These are phyloP conservation scores for Candida glucosophila DNA, from an alignment of 1,139 yeast genomes.

Conservation along the genomic window DNA sequence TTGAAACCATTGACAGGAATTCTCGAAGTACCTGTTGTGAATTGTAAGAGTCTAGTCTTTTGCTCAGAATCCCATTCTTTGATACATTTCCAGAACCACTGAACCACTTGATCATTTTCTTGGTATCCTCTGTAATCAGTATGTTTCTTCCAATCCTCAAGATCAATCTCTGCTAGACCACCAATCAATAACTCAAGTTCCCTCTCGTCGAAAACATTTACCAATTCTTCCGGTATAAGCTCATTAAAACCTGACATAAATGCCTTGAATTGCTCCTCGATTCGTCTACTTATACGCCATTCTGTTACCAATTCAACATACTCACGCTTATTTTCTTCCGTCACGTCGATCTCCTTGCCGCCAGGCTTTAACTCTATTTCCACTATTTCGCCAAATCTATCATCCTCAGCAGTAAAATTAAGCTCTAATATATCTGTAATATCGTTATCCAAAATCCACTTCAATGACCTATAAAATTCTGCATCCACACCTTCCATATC, in stretches of 20 bases:
- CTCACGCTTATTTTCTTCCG: constrained; percentile 90
- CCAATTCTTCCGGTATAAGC: constrained; percentile 91
- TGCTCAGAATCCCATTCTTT: constrained; percentile 95
- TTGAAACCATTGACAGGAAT: constrained; percentile 98
- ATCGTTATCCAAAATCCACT: constrained; percentile 94
- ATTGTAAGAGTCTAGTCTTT: constrained; percentile 88
- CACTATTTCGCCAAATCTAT: constrained; percentile 88
- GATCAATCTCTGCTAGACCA: constrained; percentile 95
- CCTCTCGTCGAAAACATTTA: constrained; percentile 94
- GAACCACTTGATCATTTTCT: constrained; percentile 90
- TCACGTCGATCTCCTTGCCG: constrained; percentile 84
- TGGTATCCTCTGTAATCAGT: constrained; percentile 97
- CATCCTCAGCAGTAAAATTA: constrained; percentile 93
- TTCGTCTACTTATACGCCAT: constrained; percentile 91
- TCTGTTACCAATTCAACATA: constrained; percentile 92
- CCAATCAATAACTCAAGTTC: constrained; percentile 94
- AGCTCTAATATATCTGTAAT: constrained; percentile 74
- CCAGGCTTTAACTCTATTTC: constrained; percentile 84
- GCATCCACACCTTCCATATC: constrained; percentile 99
- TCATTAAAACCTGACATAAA: constrained; percentile 97
- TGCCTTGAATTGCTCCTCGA: constrained; percentile 92
- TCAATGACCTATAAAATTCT: constrained; percentile 86
- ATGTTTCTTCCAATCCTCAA: constrained; percentile 98
- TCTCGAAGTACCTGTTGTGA: constrained; percentile 97
- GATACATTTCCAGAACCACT: constrained; percentile 97